These are phyloP conservation scores for Tricholoma bakamatsutake DNA, from an alignment of 768 basidiomycete genomes.

Conservation along the genomic window DNA sequence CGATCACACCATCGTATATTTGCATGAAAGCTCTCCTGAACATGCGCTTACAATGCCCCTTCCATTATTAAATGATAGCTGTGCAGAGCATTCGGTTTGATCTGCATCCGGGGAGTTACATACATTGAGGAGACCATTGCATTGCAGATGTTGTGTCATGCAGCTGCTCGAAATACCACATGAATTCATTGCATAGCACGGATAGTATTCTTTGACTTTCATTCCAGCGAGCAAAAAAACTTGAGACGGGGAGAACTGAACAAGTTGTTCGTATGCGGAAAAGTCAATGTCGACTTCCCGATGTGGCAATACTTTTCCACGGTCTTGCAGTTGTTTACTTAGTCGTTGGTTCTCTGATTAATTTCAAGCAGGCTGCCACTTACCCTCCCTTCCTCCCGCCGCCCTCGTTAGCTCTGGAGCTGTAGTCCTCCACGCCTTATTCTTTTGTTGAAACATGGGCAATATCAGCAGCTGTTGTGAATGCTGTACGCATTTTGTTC, in stretches of 20 bases:
- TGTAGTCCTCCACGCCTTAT: conserved; percentile 1
- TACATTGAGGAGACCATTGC: no score
- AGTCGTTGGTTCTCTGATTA: conserved; percentile 8
- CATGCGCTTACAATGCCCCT: no score
- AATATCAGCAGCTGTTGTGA: conserved; percentile 78
- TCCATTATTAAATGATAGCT: no score
- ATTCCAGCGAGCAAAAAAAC: no score
- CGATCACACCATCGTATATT: not conserved
- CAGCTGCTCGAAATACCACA: no score
- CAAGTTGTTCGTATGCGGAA: no score
- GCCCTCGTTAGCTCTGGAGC: conserved; percentile 8
- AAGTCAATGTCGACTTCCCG: not conserved
- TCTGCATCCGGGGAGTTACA: no score
- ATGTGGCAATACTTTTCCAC: not conserved
- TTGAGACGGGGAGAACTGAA: no score
- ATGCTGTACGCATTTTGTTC: conserved; percentile 53
- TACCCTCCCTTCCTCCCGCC: conserved; percentile 10
- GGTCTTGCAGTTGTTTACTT: conserved; percentile 9
- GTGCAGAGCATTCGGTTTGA: no score
- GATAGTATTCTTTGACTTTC: no score
- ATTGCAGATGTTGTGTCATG: no score
- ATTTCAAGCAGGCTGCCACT: conserved; percentile 17
- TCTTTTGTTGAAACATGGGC: conserved; percentile 46
- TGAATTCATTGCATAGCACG: no score
- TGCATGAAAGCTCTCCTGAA: not conserved